A percentile compares a stretch with the other conserved stretches of the same genome.
phyloP scores from a whole-genome alignment of 2,329 filamentous ascomycete species.

The Sporothrix sp. region DNA sequence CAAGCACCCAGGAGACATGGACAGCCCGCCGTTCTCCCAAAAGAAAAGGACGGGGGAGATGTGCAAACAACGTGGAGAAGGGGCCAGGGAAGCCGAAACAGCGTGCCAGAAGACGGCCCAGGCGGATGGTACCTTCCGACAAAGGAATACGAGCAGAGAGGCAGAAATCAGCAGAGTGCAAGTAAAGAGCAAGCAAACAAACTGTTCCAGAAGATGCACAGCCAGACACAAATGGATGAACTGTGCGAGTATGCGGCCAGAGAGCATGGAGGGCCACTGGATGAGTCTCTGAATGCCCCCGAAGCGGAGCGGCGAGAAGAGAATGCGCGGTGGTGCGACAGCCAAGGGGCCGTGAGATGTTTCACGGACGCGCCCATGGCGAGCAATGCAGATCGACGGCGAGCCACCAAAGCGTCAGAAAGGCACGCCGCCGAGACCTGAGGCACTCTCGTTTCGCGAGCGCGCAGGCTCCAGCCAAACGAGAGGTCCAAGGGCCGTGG shows the following conservation, averaged over 20 bases:
- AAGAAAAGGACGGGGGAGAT: neutral
- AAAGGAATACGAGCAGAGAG: neutral
- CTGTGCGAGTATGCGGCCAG: too few relatives aligned
- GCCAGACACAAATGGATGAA: neutral
- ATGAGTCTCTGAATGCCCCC: too few relatives aligned
- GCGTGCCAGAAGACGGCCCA: neutral
- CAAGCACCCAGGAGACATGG: neutral
- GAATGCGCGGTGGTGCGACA: constrained; percentile 11
- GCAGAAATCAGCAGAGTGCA: neutral
- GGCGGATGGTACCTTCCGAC: neutral
- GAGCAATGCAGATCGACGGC: too few relatives aligned
- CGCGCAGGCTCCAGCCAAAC: constrained; percentile 5
- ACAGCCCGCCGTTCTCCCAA: neutral
- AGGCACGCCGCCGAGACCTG: constrained; percentile 8
- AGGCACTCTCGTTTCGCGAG: constrained; percentile 19
- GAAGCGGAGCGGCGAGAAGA: constrained; percentile 2
- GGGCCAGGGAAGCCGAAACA: neutral
- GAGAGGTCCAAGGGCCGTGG: constrained; percentile 14
- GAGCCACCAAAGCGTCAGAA: too few relatives aligned
- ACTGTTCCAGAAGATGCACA: too few relatives aligned
- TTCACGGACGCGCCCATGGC: constrained; percentile 13
- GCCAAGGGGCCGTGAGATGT: constrained; percentile 3
- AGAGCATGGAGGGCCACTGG: too few relatives aligned
- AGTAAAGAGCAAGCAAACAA: neutral
- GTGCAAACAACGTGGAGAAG: constrained; percentile 1